Conservation (phyloP, 257 asterid genomes). For the Marsdenia floribunda region DNA sequence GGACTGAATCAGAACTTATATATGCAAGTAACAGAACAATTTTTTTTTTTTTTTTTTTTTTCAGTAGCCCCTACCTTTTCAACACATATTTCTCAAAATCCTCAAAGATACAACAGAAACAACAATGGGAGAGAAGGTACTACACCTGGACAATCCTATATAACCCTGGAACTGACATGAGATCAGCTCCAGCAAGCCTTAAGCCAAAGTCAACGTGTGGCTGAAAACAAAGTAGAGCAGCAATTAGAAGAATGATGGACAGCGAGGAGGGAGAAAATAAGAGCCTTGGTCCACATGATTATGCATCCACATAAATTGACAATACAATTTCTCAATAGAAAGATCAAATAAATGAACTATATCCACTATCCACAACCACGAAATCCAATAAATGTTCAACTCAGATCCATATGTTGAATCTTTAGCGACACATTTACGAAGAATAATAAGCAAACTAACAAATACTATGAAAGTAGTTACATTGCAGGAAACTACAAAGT, state of each 20-base stretch:
- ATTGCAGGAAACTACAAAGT: background rate
- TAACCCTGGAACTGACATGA: slow-evolving; percentile 92
- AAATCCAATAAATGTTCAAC: background rate
- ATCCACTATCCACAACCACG: background rate
- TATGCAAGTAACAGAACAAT: background rate
- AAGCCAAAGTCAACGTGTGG: slow-evolving; percentile 97
- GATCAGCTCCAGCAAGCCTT: slow-evolving; percentile 88
- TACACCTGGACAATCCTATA: slow-evolving; percentile 80
- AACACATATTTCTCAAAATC: background rate
- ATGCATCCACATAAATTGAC: background rate
- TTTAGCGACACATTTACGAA: background rate
- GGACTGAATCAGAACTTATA: background rate
- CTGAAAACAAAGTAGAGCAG: slow-evolving; percentile 35
- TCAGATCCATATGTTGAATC: background rate
- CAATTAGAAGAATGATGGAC: slow-evolving; percentile 8
- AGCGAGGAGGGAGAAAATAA: background rate
- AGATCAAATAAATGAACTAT: background rate
- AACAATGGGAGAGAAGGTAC: slow-evolving; percentile 10
- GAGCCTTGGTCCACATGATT: background rate
- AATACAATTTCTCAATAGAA: background rate
- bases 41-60: too few relatives aligned
- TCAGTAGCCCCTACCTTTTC: background rate
- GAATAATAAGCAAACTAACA: background rate
- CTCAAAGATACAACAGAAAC: background rate
- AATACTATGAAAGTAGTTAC: background rate